phyloP scores from a whole-genome alignment of 306 rosid genomes.

The Quercus wislizeni region DNA sequence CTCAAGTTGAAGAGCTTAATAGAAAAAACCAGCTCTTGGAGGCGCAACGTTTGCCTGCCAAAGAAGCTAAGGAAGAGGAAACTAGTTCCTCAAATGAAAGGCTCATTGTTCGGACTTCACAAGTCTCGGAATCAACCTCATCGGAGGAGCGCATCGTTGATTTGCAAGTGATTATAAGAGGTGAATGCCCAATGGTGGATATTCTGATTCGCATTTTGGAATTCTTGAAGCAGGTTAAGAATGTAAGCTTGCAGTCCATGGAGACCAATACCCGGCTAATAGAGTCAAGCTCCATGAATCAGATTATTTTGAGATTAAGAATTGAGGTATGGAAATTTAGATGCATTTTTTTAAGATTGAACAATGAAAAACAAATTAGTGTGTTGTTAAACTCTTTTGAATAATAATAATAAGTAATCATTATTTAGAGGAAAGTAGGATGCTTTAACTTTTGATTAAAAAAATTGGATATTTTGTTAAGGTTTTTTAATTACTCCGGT shows the following conservation, averaged over 20 bases:
- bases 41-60: constrained; percentile 21
- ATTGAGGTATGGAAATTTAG: constrained; percentile 56
- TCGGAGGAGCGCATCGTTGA: constrained; percentile 45
- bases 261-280: constrained; percentile 43
- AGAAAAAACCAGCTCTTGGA: constrained; percentile 47
- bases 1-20: constrained; percentile 51
- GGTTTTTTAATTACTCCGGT: too few relatives aligned
- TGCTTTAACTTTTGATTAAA: not conserved
- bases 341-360: not conserved
- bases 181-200: constrained; percentile 44
- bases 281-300: constrained; percentile 35
- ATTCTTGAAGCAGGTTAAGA: constrained; percentile 50
- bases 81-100: constrained; percentile 25
- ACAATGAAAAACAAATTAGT: too few relatives aligned
- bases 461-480: not conserved
- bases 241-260: constrained; percentile 59
- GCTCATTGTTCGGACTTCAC: constrained; percentile 37
- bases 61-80: constrained; percentile 25
- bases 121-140: constrained; percentile 46
- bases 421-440: too few relatives aligned
- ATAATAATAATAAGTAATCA: too few relatives aligned
- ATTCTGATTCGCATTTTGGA: constrained; percentile 54
- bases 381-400: too few relatives aligned
- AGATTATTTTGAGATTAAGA: constrained; percentile 54
- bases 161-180: constrained; percentile 55